A percentile compares a stretch with the other conserved stretches of the same genome.
These are phyloP conservation scores for Kuraishia floccosa DNA, from an alignment of 805 yeast genomes.

Conservation along the genomic window DNA sequence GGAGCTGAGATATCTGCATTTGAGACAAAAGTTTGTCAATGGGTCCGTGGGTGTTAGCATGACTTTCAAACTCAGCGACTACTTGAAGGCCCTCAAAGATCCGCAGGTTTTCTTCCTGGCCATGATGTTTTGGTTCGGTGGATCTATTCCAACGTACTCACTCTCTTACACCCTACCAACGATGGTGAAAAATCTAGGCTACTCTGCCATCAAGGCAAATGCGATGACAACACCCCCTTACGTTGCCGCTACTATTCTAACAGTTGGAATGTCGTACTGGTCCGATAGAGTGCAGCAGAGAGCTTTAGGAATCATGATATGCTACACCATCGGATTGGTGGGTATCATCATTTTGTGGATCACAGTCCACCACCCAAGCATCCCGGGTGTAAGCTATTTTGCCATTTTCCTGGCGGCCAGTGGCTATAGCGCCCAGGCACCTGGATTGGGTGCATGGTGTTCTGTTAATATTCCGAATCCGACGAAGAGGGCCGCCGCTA, in stretches of 20 bases:
- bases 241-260: slow-evolving; percentile 19
- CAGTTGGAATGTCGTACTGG: slow-evolving; percentile 12
- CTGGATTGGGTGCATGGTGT: slow-evolving; percentile 22
- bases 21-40: slow-evolving; percentile 3
- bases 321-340: slow-evolving; percentile 15
- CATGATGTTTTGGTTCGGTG: slow-evolving; percentile 24
- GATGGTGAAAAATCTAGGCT: slow-evolving; percentile 2
- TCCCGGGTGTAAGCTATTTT: slow-evolving; percentile 18
- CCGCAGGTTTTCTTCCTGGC: neutral
- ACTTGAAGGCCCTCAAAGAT: slow-evolving; percentile 22
- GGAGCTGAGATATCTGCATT: slow-evolving; percentile 15
- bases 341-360: slow-evolving; percentile 21
- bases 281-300: slow-evolving; percentile 16
- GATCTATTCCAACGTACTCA: slow-evolving; percentile 17
- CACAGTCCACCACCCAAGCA: slow-evolving; percentile 11
- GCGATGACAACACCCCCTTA: slow-evolving; percentile 9
- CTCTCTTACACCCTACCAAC: slow-evolving; percentile 1
- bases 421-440: slow-evolving; percentile 19
- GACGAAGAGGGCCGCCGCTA: slow-evolving; percentile 24
- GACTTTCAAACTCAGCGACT: slow-evolving; percentile 16
- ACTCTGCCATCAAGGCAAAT: slow-evolving; percentile 2
- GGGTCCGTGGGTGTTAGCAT: neutral
- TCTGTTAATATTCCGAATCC: slow-evolving; percentile 23
- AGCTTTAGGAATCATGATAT: slow-evolving; percentile 17
- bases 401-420: slow-evolving; percentile 19